A percentile compares a stretch with the other conserved stretches of the same genome.
These are phyloP conservation scores for Phlebopus sp. DNA, from an alignment of 1,284 basidiomycete species.

Conservation along the genomic window DNA sequence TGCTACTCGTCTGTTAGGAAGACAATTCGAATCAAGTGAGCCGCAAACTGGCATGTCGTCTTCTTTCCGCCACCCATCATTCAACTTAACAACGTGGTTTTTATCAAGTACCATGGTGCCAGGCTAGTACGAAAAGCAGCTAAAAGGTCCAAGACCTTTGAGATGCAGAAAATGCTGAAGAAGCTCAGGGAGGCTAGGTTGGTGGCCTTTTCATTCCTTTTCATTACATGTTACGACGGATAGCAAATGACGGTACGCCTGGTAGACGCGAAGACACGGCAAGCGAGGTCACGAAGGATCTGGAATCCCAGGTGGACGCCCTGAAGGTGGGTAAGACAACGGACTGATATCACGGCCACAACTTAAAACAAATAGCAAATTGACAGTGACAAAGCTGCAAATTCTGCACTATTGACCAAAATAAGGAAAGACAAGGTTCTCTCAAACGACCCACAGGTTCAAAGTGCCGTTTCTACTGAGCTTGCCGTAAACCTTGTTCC, in stretches of 20 bases:
- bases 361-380: conserved; percentile 45
- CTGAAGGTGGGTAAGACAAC: conserved; percentile 55
- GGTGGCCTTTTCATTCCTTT: no score
- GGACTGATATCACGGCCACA: conserved; percentile 1
- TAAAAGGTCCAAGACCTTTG: conserved; percentile 82
- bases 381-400: conserved; percentile 57
- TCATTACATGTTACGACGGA: neutral
- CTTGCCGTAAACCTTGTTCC: conserved; percentile 34
- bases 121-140: conserved; percentile 67
- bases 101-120: conserved; percentile 61
- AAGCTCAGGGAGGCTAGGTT: conserved; percentile 74
- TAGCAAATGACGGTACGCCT: conserved; percentile 4
- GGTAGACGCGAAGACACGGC: conserved; percentile 42
- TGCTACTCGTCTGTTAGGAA: conserved; percentile 15
- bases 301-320: conserved; percentile 66
- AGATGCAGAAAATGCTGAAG: conserved; percentile 82
- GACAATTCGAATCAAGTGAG: conserved; percentile 16
- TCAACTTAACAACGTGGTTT: conserved; percentile 8
- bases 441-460: conserved; percentile 44
- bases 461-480: conserved; percentile 43
- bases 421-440: conserved; percentile 70
- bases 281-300: conserved; percentile 42
- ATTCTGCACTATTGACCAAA: conserved; percentile 65
- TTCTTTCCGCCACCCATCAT: conserved; percentile 24
- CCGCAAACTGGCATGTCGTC: conserved; percentile 39